These are phyloP conservation scores for Penicillium coprophilum DNA, from an alignment of 495 filamentous ascomycete genomes.

Conservation along the genomic window DNA sequence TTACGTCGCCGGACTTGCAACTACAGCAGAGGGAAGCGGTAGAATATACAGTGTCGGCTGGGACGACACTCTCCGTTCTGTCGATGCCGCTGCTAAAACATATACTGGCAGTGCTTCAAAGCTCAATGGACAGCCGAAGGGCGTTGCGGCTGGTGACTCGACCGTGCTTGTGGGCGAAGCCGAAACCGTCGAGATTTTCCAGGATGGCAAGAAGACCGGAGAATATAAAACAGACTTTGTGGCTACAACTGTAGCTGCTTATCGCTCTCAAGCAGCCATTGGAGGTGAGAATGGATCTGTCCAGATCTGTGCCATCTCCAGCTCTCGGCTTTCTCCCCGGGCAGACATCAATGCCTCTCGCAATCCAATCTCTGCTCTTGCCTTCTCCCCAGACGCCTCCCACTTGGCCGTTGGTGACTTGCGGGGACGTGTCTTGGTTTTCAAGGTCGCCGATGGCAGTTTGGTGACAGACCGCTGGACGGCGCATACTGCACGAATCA, in stretches of 20 bases:
- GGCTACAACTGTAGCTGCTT: constrained; percentile 68
- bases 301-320: constrained; percentile 65
- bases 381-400: constrained; percentile 73
- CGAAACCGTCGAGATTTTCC: constrained; percentile 62
- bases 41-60: constrained; percentile 83
- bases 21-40: constrained; percentile 51
- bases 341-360: constrained; percentile 42
- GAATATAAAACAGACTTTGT: constrained; percentile 65
- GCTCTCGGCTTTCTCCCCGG: constrained; percentile 47
- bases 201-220: constrained; percentile 55
- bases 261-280: constrained; percentile 66
- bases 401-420: constrained; percentile 78
- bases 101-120: constrained; percentile 56
- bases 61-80: constrained; percentile 88
- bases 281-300: constrained; percentile 70
- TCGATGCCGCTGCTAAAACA: constrained; percentile 60
- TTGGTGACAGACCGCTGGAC: constrained; percentile 72
- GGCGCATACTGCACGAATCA: constrained; percentile 85
- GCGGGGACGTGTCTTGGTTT: constrained; percentile 82
- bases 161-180: constrained; percentile 64
- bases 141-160: constrained; percentile 45
- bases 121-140: constrained; percentile 62
- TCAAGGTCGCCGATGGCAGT: constrained; percentile 50
- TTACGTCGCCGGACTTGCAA: constrained; percentile 74
- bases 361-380: constrained; percentile 53